phyloP scores from a whole-genome alignment of 2,329 filamentous ascomycete genomes.

The Camillea tinctor region DNA sequence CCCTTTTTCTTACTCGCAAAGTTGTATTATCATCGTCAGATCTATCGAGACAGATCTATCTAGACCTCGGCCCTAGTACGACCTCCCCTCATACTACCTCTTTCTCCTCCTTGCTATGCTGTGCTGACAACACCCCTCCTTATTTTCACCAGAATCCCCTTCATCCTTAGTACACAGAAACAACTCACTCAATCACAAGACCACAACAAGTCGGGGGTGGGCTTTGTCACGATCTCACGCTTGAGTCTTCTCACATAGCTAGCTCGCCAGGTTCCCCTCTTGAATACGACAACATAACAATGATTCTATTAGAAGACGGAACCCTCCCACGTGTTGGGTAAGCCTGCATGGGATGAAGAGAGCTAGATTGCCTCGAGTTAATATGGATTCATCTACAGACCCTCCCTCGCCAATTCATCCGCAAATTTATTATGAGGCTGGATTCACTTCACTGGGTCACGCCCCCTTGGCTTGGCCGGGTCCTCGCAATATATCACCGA shows the following conservation, averaged over 20 bases:
- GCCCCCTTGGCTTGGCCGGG: conserved; percentile 15
- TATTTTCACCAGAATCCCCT: conserved; percentile 1
- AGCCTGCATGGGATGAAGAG: conserved; percentile 17
- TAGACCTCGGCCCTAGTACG: conserved; percentile 20
- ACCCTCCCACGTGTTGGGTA: background rate
- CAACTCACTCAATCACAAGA: too few relatives aligned
- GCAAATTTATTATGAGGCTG: conserved; percentile 38
- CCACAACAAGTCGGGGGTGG: conserved; percentile 1
- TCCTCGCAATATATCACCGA: conserved; percentile 19
- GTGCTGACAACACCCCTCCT: background rate
- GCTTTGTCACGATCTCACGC: conserved; percentile 1
- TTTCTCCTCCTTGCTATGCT: conserved; percentile 2
- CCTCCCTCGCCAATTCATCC: conserved; percentile 38
- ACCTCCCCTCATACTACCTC: conserved; percentile 5
- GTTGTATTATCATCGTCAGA: conserved; percentile 3
- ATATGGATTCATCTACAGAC: conserved; percentile 45
- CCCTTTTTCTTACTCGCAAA: conserved; percentile 5
- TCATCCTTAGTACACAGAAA: too few relatives aligned
- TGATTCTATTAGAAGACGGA: conserved; percentile 32
- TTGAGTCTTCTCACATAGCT: conserved; percentile 9
- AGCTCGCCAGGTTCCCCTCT: conserved; percentile 5
- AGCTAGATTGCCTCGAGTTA: conserved; percentile 34
- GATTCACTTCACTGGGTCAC: conserved; percentile 24
- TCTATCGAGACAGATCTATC: conserved; percentile 26
- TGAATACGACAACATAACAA: conserved; percentile 8